phyloP scores from a whole-genome alignment of 768 basidiomycete species.

The Xerocomus spinulosus region DNA sequence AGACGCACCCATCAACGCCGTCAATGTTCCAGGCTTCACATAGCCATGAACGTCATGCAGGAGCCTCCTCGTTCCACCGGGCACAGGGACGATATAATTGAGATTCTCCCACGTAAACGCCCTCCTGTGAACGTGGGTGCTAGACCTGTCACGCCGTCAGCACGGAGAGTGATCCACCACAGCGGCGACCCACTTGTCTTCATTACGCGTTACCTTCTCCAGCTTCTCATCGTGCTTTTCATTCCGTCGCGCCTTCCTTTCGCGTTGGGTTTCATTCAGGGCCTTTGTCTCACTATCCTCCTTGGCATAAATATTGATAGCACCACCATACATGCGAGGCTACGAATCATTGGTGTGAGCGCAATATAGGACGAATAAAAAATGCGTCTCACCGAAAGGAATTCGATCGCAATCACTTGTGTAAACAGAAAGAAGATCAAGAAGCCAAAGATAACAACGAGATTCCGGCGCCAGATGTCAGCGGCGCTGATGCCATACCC shows the following conservation, averaged over 20 bases:
- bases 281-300: constrained; percentile 52
- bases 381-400: constrained; percentile 44
- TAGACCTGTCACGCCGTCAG: constrained; percentile 7
- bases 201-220: constrained; percentile 19
- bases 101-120: constrained; percentile 79
- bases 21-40: constrained; percentile 82
- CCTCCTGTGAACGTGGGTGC: constrained; percentile 5
- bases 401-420: constrained; percentile 65
- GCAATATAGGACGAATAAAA: not conserved
- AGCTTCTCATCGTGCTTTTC: constrained; percentile 26
- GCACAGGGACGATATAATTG: constrained; percentile 72
- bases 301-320: constrained; percentile 56
- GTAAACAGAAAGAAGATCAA: constrained; percentile 64
- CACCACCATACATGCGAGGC: constrained; percentile 34
- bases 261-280: constrained; percentile 48
- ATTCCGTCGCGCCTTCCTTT: constrained; percentile 45
- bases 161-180: not conserved
- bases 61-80: constrained; percentile 54
- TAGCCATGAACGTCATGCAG: constrained; percentile 76
- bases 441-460: constrained; percentile 68
- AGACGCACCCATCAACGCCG: constrained; percentile 84
- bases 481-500: constrained; percentile 45
- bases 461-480: constrained; percentile 64
- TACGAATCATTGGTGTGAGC: constrained; percentile 9
- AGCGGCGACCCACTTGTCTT: constrained; percentile 11